Conservation (phyloP, 2,329 filamentous ascomycete genomes). For the Tolypocladium ophioglossoides region DNA sequence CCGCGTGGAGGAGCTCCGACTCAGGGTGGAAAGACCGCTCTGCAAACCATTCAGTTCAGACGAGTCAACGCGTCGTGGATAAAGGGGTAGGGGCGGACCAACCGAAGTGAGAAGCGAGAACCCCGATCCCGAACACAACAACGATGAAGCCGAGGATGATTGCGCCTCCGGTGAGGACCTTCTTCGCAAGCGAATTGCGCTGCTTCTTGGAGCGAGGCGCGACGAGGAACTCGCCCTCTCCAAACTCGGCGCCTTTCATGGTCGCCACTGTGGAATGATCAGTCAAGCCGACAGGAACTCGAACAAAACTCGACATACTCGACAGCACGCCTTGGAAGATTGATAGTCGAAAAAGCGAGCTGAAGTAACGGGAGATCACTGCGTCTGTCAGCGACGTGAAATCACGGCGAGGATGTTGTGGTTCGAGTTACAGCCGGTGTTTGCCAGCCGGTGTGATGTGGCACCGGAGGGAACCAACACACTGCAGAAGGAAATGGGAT, state of each 20-base stretch:
- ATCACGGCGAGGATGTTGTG: background rate
- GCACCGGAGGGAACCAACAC: background rate
- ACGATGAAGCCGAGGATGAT: constrained; percentile 7
- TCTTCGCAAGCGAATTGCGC: constrained; percentile 4
- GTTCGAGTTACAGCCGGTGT: background rate
- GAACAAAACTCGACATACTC: background rate
- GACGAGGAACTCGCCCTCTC: constrained; percentile 1
- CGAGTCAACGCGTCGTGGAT: background rate
- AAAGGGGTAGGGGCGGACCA: background rate
- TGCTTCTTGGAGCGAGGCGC: background rate
- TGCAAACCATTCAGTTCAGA: background rate
- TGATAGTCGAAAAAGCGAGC: background rate
- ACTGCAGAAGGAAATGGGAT: background rate
- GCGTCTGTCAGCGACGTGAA: background rate
- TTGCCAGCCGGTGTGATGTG: background rate
- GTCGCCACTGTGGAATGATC: constrained; percentile 13
- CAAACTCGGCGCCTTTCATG: constrained; percentile 17
- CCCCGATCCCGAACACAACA: constrained; percentile 17
- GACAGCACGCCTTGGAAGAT: constrained; percentile 8
- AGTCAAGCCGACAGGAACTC: constrained; percentile 3
- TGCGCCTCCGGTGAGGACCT: constrained; percentile 5
- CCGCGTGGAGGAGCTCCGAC: constrained; percentile 9
- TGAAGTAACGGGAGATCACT: background rate
- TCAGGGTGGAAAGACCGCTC: constrained; percentile 1
- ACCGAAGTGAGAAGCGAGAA: constrained; percentile 15